phyloP scores from a whole-genome alignment of 2,329 filamentous ascomycete species.

The Mariannaea sp. region DNA sequence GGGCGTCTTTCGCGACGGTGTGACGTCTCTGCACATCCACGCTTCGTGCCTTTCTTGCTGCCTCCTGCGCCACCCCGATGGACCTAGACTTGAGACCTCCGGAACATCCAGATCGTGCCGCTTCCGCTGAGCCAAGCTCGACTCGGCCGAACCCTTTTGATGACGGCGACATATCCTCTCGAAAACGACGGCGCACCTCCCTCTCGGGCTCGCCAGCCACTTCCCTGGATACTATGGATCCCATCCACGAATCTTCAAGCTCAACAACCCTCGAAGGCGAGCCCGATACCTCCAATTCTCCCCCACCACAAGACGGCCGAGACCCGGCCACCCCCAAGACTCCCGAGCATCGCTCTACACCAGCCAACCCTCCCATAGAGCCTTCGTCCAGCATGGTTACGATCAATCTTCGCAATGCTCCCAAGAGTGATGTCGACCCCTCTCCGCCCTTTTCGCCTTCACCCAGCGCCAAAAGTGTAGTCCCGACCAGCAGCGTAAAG shows the following conservation, averaged over 20 bases:
- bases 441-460: conserved; percentile 51
- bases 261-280: conserved; percentile 41
- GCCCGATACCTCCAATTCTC: conserved; percentile 34
- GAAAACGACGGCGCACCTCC: conserved; percentile 67
- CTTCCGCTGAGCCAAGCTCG: conserved; percentile 66
- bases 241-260: conserved; percentile 41
- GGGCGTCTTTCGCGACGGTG: conserved; percentile 60
- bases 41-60: conserved; percentile 44
- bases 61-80: conserved; percentile 54
- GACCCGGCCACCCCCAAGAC: conserved; percentile 51
- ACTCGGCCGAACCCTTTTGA: conserved; percentile 68
- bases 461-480: conserved; percentile 30
- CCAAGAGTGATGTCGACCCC: conserved; percentile 46
- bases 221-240: conserved; percentile 52
- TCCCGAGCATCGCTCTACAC: conserved; percentile 44
- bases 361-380: conserved; percentile 40
- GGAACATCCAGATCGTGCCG: conserved; percentile 61
- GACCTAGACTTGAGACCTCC: conserved; percentile 55
- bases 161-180: conserved; percentile 59
- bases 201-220: conserved; percentile 58
- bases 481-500: conserved; percentile 42
- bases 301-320: conserved; percentile 44
- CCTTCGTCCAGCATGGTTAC: conserved; percentile 62
- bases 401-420: conserved; percentile 60
- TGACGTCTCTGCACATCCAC: conserved; percentile 54